Evolutionary conservation across 2,329 filamentous ascomycete genomes (phyloP).

Genomic region (Ceratocystis albifundus): DNA sequence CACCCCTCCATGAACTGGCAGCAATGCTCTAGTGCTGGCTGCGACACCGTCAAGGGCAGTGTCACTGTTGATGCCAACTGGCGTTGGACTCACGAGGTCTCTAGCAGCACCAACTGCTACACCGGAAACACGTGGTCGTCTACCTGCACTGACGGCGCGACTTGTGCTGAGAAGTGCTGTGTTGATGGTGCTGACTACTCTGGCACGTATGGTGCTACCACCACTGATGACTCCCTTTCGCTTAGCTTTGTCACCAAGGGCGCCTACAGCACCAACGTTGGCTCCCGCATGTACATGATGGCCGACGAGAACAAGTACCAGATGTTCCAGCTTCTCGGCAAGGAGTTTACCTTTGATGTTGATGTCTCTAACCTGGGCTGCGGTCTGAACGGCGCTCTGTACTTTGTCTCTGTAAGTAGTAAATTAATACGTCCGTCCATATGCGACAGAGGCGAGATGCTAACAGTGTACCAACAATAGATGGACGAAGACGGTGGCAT

Average conservation of each 20-base stretch:
- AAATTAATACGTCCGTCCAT: background rate
- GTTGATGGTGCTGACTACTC: slow-evolving; percentile 38
- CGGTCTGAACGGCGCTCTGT: slow-evolving; percentile 55
- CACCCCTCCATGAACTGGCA: slow-evolving; percentile 38
- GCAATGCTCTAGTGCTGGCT: slow-evolving; percentile 35
- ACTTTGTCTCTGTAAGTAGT: slow-evolving; percentile 36
- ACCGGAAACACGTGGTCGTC: slow-evolving; percentile 34
- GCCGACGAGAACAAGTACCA: slow-evolving; percentile 44
- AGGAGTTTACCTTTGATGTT: slow-evolving; percentile 56
- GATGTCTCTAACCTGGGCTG: slow-evolving; percentile 52
- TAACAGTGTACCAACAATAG: background rate
- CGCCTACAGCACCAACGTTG: slow-evolving; percentile 33
- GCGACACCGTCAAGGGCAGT: slow-evolving; percentile 34
- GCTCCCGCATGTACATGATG: slow-evolving; percentile 48
- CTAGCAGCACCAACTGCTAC: slow-evolving; percentile 38
- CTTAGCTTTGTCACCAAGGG: slow-evolving; percentile 43
- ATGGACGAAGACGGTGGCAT: slow-evolving; percentile 45
- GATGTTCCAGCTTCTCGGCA: slow-evolving; percentile 47
- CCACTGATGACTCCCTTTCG: slow-evolving; percentile 37
- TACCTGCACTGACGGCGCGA: slow-evolving; percentile 32
- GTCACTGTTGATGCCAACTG: slow-evolving; percentile 44
- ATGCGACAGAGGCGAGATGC: background rate
- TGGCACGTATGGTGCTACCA: slow-evolving; percentile 38
- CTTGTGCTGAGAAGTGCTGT: slow-evolving; percentile 37
- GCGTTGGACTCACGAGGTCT: slow-evolving; percentile 40